Conservation (phyloP, 768 basidiomycete species). For the Cubamyces sp. region DNA sequence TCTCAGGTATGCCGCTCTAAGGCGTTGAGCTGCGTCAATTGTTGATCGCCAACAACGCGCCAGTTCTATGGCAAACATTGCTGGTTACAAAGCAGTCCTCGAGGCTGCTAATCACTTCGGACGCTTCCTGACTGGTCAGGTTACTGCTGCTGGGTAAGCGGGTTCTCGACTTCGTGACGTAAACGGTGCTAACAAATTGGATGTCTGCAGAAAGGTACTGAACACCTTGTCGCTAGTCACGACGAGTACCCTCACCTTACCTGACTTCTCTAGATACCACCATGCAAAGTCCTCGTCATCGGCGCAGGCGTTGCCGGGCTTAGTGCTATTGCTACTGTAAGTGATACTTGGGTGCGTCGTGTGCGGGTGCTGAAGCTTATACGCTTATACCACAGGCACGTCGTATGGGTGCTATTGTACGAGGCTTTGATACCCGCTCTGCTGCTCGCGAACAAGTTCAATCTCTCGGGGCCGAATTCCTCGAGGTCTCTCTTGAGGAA, state of each 20-base stretch:
- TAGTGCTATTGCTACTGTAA: conserved; percentile 83
- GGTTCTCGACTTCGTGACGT: conserved; percentile 10
- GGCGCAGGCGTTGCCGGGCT: conserved; percentile 90
- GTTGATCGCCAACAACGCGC: background rate
- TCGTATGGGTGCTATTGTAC: conserved; percentile 85
- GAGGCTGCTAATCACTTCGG: conserved; percentile 92
- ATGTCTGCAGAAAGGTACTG: conserved; percentile 47
- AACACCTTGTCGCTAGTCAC: background rate
- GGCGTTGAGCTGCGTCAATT: background rate
- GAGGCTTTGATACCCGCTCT: conserved; percentile 85
- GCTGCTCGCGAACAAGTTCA: conserved; percentile 89
- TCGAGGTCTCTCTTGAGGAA: conserved; percentile 81
- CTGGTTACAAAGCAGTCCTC: conserved; percentile 91
- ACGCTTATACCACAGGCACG: conserved; percentile 54
- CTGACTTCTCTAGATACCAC: conserved; percentile 62
- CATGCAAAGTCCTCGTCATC: conserved; percentile 85
- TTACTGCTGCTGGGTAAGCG: conserved; percentile 84
- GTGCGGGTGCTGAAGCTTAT: background rate
- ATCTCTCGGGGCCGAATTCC: conserved; percentile 86
- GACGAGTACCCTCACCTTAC: background rate
- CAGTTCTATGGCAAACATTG: conserved; percentile 90
- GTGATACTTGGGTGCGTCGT: conserved; percentile 19
- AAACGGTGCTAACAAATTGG: background rate
- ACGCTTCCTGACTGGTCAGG: conserved; percentile 87
- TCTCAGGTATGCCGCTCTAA: conserved; percentile 58